These are phyloP conservation scores for Glycine soja DNA, from an alignment of 306 rosid species.

Conservation along the genomic window DNA sequence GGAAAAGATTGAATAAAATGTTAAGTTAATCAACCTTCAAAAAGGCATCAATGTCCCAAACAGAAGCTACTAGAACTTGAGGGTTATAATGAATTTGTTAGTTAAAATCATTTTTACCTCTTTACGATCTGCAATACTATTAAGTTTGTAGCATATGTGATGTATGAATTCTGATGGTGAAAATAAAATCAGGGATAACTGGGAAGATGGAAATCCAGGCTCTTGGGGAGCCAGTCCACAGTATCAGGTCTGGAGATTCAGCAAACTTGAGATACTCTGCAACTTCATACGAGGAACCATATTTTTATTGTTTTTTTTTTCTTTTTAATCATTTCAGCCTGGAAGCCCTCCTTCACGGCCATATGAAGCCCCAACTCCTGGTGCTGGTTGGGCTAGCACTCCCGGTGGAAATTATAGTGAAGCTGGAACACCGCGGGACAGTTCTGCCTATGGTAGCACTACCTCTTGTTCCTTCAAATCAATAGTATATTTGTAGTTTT, in stretches of 20 bases:
- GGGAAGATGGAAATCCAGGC: conserved; percentile 99
- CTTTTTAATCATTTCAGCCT: conserved; percentile 61
- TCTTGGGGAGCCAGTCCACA: conserved; percentile 98
- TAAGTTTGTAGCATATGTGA: background rate
- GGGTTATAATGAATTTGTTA: conserved; percentile 18
- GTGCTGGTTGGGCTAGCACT: conserved; percentile 97
- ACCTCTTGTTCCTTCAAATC: conserved; percentile 5
- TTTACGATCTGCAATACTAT: background rate
- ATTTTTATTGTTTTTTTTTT: conserved; percentile 10
- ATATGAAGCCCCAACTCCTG: conserved; percentile 99
- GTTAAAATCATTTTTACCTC: conserved; percentile 9
- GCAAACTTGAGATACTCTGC: conserved; percentile 35
- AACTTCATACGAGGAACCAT: conserved; percentile 20
- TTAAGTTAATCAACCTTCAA: conserved; percentile 3
- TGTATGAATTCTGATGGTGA: conserved; percentile 49
- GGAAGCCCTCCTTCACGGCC: conserved; percentile 96
- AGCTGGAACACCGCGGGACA: conserved; percentile 93
- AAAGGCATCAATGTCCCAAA: conserved; percentile 17
- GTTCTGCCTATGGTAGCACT: conserved; percentile 73
- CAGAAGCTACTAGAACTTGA: background rate
- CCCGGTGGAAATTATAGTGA: conserved; percentile 93
- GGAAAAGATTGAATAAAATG: background rate
- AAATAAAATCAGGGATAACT: conserved; percentile 74
- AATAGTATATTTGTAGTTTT: background rate
- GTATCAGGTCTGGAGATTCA: conserved; percentile 72